A percentile compares a stretch with the other conserved stretches of the same genome.
Conservation (phyloP, 2,329 filamentous ascomycete species). For the Metarhizium humberi region DNA sequence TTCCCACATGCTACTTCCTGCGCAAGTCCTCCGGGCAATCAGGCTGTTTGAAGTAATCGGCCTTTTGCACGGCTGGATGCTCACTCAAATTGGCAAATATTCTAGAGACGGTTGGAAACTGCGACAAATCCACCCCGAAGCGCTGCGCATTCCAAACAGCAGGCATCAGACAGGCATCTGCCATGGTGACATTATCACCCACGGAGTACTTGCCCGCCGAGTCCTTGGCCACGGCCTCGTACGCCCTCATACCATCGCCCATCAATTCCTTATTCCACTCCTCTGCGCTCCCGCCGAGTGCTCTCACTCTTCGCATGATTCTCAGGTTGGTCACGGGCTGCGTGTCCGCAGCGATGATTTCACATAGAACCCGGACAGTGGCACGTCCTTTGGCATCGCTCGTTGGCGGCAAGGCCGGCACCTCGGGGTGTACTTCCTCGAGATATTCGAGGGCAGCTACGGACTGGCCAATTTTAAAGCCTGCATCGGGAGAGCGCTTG, state of each 20-base stretch:
- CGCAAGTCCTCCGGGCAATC: conserved; percentile 32
- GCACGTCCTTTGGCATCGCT: conserved; percentile 34
- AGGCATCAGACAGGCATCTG: conserved; percentile 49
- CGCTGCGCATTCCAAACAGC: conserved; percentile 48
- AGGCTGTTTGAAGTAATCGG: conserved; percentile 43
- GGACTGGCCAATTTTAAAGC: conserved; percentile 43
- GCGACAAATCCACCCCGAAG: conserved; percentile 40
- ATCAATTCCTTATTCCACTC: conserved; percentile 44
- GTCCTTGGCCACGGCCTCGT: conserved; percentile 34
- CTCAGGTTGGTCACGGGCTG: conserved; percentile 52
- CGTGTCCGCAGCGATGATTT: conserved; percentile 46
- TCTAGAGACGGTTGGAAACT: conserved; percentile 36
- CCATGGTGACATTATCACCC: conserved; percentile 45
- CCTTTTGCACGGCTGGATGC: conserved; percentile 40
- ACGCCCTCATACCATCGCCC: conserved; percentile 43
- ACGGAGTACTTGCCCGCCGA: conserved; percentile 42
- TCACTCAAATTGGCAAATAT: conserved; percentile 36
- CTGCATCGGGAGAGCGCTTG: conserved; percentile 14
- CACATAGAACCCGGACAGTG: conserved; percentile 40
- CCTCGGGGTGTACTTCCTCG: conserved; percentile 40
- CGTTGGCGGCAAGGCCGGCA: conserved; percentile 39
- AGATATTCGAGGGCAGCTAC: conserved; percentile 53
- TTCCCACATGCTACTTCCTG: neutral
- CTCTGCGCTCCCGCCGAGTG: conserved; percentile 31
- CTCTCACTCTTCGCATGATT: conserved; percentile 38